Base-by-base conservation (phyloP, 202 grass and related monocot species). In the Digitaria exilis region DNA sequence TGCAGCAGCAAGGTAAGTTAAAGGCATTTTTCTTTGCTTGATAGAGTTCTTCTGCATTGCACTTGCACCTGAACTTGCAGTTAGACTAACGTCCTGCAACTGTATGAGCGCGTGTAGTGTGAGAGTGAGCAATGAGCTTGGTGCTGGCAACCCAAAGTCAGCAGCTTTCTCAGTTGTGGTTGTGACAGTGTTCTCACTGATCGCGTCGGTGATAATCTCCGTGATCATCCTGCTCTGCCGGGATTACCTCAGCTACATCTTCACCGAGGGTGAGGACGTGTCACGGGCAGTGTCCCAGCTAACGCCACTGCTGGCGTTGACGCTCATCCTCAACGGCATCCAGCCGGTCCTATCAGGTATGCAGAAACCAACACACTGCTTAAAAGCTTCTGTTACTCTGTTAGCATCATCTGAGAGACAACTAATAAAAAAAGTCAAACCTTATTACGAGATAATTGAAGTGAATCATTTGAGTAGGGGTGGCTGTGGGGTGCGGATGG, bases 271-370 rank as follows among this genome's bases (percentile, higher is more conserved):
- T 28, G 81, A 91, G 31, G 86, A 57, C 65, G 42, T 90, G 94
- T 94, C 18, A 59, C 62, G 56, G 13, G 94, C 94, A 1, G 94
- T 97, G 25, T 77, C 94, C 1, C 65, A 78, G 15, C 87, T 97
- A 30, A 84, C 84, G 45, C 94, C 94, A 0, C 83, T 91, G 10
- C 91, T 97, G 0, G 91, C 89, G 2, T 25, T 28, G 84, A 97
- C 89, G 0, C 76, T 97, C 21, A 84, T 97, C 70, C 91, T 97
- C 26, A 94, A 97, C 69, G 94, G 94, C 76, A 91, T 97, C 71
- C 94, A 97, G 32, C 94, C 94, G 8, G 94, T 97, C 65, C 46
- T 97, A 2, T 94, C 94, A 24, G 94, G 94, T 97, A 71, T 9
- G 42, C 16, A 15, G 17, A 21, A 68, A 80, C 18, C 18, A 22